These are phyloP conservation scores for Acacia pycnantha DNA, from an alignment of 331 rosid species.

Conservation along the genomic window DNA sequence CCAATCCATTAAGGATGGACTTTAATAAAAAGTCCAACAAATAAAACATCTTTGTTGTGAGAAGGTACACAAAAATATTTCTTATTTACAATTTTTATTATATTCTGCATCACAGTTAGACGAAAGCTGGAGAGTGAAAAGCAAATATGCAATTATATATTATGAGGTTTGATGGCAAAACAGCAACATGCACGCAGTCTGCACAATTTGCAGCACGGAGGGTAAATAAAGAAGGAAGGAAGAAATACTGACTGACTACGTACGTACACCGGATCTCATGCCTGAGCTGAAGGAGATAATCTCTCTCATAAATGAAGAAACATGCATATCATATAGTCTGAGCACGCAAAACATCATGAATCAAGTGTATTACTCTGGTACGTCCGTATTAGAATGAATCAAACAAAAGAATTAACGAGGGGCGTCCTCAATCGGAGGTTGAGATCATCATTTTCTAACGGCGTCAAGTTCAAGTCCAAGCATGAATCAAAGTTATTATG, in stretches of 20 bases:
- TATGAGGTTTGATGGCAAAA: background rate
- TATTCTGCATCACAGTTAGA: background rate
- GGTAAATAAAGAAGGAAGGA: background rate
- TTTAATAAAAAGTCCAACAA: no score
- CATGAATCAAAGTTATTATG: constrained; percentile 31
- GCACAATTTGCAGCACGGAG: background rate
- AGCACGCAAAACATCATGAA: background rate
- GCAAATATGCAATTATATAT: background rate
- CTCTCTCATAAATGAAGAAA: background rate
- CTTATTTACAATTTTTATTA: no score
- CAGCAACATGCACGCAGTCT: background rate
- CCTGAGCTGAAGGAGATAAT: background rate
- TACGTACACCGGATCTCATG: background rate
- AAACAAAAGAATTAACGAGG: background rate
- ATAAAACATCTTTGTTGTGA: no score
- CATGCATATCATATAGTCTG: background rate
- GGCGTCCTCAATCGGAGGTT: constrained; percentile 40
- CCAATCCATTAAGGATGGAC: no score
- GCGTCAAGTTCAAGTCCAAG: constrained; percentile 61
- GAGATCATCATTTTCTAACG: constrained; percentile 42
- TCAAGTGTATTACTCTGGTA: background rate
- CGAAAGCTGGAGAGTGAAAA: background rate
- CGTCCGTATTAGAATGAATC: background rate
- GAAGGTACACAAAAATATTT: no score
- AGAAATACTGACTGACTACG: background rate